Conservation (phyloP, 2,329 filamentous ascomycete species). For the Aspergillus brunneoviolaceus region DNA sequence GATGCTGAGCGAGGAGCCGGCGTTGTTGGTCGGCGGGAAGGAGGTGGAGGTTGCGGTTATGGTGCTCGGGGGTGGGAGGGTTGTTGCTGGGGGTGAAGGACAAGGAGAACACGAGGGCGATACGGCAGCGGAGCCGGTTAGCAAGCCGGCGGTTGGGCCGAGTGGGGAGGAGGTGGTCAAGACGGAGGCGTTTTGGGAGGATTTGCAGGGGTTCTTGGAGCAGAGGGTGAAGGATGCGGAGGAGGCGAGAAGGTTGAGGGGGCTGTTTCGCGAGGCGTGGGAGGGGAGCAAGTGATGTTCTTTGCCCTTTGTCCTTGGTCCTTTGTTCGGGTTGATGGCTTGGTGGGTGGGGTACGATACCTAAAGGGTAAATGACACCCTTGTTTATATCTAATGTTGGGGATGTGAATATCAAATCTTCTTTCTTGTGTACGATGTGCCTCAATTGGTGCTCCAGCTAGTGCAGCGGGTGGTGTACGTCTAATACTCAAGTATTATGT, state of each 20-base stretch:
- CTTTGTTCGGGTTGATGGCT: too few species aligned
- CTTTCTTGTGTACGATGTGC: background rate
- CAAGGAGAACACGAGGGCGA: conserved; percentile 23
- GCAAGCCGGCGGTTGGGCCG: conserved; percentile 50
- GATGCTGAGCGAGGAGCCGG: conserved; percentile 59
- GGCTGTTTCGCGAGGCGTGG: conserved; percentile 72
- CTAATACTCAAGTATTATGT: background rate
- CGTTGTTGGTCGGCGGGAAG: conserved; percentile 38
- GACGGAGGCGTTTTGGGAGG: conserved; percentile 79
- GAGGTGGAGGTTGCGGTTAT: conserved; percentile 79
- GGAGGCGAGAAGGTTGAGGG: conserved; percentile 63
- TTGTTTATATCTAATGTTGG: background rate
- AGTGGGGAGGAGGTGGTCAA: conserved; percentile 62
- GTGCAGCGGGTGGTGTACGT: background rate
- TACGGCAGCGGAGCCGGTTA: conserved; percentile 20
- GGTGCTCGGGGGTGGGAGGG: conserved; percentile 71
- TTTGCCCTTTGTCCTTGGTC: background rate
- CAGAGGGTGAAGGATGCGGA: conserved; percentile 72
- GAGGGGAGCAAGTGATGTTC: conserved; percentile 14
- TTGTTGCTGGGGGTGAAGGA: conserved; percentile 34
- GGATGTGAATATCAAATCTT: background rate
- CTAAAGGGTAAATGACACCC: conserved; percentile 10
- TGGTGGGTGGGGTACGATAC: too few species aligned
- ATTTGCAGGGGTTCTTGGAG: conserved; percentile 76
- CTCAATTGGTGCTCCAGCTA: too few species aligned